Evolutionary conservation across 345 rosid genomes (phyloP).

Genomic region (Firmiana major): DNA sequence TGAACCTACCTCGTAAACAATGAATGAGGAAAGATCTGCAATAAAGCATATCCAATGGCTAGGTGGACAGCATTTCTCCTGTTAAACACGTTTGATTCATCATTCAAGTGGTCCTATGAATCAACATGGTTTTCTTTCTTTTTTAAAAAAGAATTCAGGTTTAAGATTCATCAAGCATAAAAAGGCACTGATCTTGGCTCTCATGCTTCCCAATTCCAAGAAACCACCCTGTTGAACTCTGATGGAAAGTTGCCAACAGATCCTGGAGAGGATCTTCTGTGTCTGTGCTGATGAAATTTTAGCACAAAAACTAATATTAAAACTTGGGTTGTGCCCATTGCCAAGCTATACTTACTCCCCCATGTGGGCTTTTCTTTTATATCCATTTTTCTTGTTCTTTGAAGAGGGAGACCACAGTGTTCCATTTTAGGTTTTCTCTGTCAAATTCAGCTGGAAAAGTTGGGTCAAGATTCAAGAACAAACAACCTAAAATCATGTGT

Average conservation of each 20-base stretch:
- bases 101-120: conserved; percentile 5
- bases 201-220: conserved; percentile 23
- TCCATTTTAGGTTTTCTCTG: too few relatives aligned
- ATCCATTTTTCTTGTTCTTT: background rate
- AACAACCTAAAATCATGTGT: background rate
- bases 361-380: background rate
- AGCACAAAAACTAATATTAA: background rate
- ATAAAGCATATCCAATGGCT: background rate
- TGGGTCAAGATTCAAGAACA: background rate
- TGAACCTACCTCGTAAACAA: background rate
- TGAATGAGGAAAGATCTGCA: background rate
- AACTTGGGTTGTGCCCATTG: background rate
- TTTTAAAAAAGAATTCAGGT: background rate
- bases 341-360: background rate
- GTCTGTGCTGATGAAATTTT: conserved; percentile 26
- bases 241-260: conserved; percentile 27
- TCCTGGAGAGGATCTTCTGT: conserved; percentile 23
- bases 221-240: conserved; percentile 2
- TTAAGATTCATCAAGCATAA: background rate
- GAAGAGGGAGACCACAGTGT: conserved; percentile 14
- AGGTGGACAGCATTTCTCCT: background rate
- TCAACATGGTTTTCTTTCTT: background rate
- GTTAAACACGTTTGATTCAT: background rate
- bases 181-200: conserved; percentile 7
- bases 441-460: conserved; percentile 16